A percentile compares a stretch with the other conserved stretches of the same genome.
Conservation (phyloP, 2,329 filamentous ascomycete species). For the Stagonosporopsis cucurbitacearum region DNA sequence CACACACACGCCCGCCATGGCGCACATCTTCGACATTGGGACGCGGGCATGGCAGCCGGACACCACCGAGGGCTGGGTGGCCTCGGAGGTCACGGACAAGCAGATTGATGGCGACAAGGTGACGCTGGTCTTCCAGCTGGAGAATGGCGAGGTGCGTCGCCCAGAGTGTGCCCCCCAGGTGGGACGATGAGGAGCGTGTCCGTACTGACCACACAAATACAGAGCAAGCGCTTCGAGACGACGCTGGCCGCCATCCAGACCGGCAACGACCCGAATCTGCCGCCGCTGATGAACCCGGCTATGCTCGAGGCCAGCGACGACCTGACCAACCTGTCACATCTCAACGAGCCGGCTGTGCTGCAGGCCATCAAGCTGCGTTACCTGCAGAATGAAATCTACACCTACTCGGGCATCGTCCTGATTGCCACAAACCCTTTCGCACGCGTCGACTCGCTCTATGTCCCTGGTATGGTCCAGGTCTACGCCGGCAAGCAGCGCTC, state of each 20-base stretch:
- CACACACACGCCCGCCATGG: slow-evolving; percentile 63
- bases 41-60: slow-evolving; percentile 99
- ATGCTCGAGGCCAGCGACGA: slow-evolving; percentile 99
- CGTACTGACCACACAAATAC: slow-evolving; percentile 26
- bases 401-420: slow-evolving; percentile 97
- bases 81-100: slow-evolving; percentile 91
- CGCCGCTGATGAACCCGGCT: slow-evolving; percentile 95
- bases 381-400: slow-evolving; percentile 98
- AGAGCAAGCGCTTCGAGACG: slow-evolving; percentile 83
- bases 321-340: slow-evolving; percentile 93
- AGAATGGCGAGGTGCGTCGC: slow-evolving; percentile 82
- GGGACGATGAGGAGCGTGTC: no score
- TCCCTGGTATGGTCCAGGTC: slow-evolving; percentile 99
- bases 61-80: slow-evolving; percentile 93
- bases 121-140: slow-evolving; percentile 83
- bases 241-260: slow-evolving; percentile 77
- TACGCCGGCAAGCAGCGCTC: slow-evolving; percentile 97
- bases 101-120: slow-evolving; percentile 83
- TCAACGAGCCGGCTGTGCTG: slow-evolving; percentile 97
- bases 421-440: slow-evolving; percentile 99
- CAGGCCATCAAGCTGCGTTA: slow-evolving; percentile 98
- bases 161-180: no score
- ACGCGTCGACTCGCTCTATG: slow-evolving; percentile 95
- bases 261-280: slow-evolving; percentile 77
- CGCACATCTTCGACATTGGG: slow-evolving; percentile 93